phyloP scores from a whole-genome alignment of 805 yeast species.

The Cyberlindnera mycetangii region DNA sequence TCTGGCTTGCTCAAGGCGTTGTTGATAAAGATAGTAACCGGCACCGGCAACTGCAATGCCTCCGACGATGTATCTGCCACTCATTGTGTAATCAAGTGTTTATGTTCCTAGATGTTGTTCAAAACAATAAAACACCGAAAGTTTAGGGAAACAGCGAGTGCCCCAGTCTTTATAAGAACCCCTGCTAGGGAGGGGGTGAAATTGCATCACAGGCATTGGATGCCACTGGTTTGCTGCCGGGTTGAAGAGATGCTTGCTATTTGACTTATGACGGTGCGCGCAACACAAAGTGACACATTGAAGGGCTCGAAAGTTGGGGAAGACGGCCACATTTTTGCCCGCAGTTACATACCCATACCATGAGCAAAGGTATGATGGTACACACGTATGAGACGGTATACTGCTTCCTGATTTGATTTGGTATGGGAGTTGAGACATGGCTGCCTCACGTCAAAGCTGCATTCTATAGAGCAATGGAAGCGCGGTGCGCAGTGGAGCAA shows the following conservation, averaged over 20 bases:
- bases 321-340: not conserved
- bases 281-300: constrained; percentile 1
- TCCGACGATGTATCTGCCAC: constrained; percentile 21
- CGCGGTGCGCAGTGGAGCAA: not conserved
- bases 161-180: not conserved
- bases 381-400: no score
- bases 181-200: not conserved
- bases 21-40: constrained; percentile 26
- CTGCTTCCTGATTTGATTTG: no score
- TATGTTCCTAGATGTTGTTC: not conserved
- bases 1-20: constrained; percentile 21
- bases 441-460: not conserved
- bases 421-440: not conserved
- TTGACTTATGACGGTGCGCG: not conserved
- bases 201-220: not conserved
- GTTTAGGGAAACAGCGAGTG: not conserved
- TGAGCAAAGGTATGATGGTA: no score
- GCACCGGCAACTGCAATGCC: constrained; percentile 27
- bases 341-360: no score
- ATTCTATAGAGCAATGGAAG: not conserved
- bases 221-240: not conserved
- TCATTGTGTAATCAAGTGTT: constrained; percentile 4
- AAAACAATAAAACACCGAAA: not conserved
- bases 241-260: constrained; percentile 1
- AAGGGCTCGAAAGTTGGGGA: not conserved